A percentile compares a stretch with the other conserved stretches of the same genome.
Conservation (phyloP, 164 flowering plant genomes). For the Magnolia sinica region DNA sequence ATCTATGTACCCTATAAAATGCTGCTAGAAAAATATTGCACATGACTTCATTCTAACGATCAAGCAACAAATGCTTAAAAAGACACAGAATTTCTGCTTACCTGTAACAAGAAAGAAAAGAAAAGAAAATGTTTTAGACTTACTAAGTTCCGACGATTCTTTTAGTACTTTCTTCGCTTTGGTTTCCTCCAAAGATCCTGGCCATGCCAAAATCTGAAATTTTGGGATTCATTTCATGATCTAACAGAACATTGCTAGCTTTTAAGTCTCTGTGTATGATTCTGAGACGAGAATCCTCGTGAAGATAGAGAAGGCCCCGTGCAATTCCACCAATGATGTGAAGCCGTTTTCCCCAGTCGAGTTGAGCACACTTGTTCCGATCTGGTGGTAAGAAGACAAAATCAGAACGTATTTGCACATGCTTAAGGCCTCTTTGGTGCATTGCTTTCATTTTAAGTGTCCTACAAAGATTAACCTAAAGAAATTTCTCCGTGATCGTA, state of each 20-base stretch:
- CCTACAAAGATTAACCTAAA: no score
- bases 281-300: conserved; percentile 49
- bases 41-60: no score
- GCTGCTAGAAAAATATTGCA: neutral
- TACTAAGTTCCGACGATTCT: conserved; percentile 45
- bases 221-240: conserved; percentile 47
- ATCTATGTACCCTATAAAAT: neutral
- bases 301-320: conserved; percentile 58
- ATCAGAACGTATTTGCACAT: no score
- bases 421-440: no score
- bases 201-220: conserved; percentile 53
- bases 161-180: conserved; percentile 19
- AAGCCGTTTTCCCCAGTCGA: conserved; percentile 28
- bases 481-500: no score
- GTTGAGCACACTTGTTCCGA: neutral
- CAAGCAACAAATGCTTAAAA: neutral
- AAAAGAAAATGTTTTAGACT: conserved; percentile 1
- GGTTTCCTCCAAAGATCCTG: conserved; percentile 30
- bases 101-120: neutral
- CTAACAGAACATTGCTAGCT: conserved; percentile 51
- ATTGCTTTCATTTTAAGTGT: no score
- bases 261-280: conserved; percentile 63
- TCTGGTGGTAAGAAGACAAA: neutral
- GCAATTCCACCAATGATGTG: conserved; percentile 39
- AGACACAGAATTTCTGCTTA: neutral